These are phyloP conservation scores for Brachypodium distachyon DNA, from an alignment of 202 grass and related monocot species.

Conservation along the genomic window DNA sequence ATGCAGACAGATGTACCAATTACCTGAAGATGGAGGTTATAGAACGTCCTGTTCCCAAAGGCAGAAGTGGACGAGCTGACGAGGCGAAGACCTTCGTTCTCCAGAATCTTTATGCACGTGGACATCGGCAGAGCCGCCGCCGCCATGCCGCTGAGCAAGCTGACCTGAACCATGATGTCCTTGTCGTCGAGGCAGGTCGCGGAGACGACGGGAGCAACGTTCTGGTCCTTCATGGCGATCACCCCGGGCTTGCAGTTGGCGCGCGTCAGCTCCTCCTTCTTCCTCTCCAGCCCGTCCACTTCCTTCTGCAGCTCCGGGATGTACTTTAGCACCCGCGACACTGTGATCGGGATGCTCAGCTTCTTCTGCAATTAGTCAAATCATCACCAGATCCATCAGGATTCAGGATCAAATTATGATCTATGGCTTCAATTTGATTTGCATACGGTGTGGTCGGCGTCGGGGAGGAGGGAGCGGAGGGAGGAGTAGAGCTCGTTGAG, in stretches of 20 bases:
- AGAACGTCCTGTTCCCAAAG: constrained; percentile 52
- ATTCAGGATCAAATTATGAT: too few species aligned
- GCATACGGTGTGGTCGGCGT: constrained; percentile 55
- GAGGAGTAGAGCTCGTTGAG: constrained; percentile 83
- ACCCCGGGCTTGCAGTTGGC: constrained; percentile 32
- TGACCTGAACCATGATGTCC: constrained; percentile 80
- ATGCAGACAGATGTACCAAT: constrained; percentile 19
- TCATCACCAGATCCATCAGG: neutral
- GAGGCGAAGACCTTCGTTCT: constrained; percentile 60
- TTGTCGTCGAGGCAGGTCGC: constrained; percentile 47
- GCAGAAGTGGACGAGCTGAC: constrained; percentile 55
- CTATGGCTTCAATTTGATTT: neutral
- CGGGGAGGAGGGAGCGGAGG: constrained; percentile 67
- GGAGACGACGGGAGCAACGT: constrained; percentile 39
- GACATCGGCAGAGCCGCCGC: constrained; percentile 34
- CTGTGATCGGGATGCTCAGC: constrained; percentile 73
- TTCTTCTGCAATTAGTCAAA: constrained; percentile 89
- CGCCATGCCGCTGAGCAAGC: constrained; percentile 30
- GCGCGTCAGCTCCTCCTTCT: constrained; percentile 47
- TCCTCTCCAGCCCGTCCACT: constrained; percentile 43
- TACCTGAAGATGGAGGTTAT: constrained; percentile 84
- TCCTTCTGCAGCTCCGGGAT: constrained; percentile 85
- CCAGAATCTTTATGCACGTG: constrained; percentile 47
- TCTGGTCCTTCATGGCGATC: neutral
- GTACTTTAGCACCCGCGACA: constrained; percentile 69